phyloP scores from a whole-genome alignment of 1,139 yeast species.

The Kluyveromyces sp. region DNA sequence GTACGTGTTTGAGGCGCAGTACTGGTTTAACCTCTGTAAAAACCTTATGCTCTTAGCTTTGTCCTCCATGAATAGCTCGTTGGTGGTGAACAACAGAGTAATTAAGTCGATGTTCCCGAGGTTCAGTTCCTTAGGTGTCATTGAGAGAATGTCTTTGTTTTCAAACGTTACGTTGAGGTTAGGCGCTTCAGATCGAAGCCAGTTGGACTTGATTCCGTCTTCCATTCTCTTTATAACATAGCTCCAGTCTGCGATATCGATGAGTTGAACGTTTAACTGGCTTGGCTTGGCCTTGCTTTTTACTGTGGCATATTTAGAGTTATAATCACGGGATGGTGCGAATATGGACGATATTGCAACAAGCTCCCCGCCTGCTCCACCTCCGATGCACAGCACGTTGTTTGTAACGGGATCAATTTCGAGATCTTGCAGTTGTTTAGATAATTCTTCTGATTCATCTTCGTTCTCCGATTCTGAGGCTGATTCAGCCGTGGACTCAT shows the following conservation, averaged over 20 bases:
- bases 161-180: slow-evolving; percentile 42
- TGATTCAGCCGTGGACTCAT: slow-evolving; percentile 6
- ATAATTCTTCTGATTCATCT: neutral
- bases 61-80: slow-evolving; percentile 71
- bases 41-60: slow-evolving; percentile 54
- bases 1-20: slow-evolving; percentile 49
- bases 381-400: slow-evolving; percentile 64
- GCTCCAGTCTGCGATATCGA: slow-evolving; percentile 79
- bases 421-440: neutral
- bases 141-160: slow-evolving; percentile 43
- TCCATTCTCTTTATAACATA: slow-evolving; percentile 42
- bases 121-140: slow-evolving; percentile 22
- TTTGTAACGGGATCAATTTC: slow-evolving; percentile 13
- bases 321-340: slow-evolving; percentile 41
- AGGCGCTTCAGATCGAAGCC: slow-evolving; percentile 40
- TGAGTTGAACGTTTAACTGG: slow-evolving; percentile 43
- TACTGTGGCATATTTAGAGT: slow-evolving; percentile 15
- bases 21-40: slow-evolving; percentile 43
- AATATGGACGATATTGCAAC: slow-evolving; percentile 62
- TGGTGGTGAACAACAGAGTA: slow-evolving; percentile 76
- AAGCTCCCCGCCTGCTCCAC: slow-evolving; percentile 84
- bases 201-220: slow-evolving; percentile 39
- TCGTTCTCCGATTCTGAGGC: neutral
- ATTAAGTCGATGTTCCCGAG: slow-evolving; percentile 39
- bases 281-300: slow-evolving; percentile 21